Conservation (phyloP, 805 yeast species). For the Candida tammaniensis region DNA sequence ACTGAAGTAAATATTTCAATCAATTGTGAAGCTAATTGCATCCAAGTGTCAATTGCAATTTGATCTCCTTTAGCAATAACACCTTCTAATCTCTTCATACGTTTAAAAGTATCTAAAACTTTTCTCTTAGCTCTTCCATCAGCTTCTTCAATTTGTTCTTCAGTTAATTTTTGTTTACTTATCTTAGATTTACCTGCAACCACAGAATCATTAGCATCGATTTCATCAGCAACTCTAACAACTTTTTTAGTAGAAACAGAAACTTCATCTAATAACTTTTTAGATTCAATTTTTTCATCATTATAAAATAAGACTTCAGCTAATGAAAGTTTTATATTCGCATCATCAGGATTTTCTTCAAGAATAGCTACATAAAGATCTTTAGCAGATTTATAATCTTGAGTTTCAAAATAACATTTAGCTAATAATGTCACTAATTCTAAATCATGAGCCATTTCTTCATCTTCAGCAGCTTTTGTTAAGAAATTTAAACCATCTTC, state of each 20-base stretch:
- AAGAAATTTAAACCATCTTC: slow-evolving; percentile 75
- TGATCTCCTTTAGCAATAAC: slow-evolving; percentile 37
- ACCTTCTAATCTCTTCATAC: slow-evolving; percentile 50
- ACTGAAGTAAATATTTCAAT: slow-evolving; percentile 80
- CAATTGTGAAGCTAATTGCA: slow-evolving; percentile 76
- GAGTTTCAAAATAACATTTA: slow-evolving; percentile 72
- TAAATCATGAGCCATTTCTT: slow-evolving; percentile 15
- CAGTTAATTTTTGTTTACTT: slow-evolving; percentile 21
- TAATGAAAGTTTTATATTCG: slow-evolving; percentile 72
- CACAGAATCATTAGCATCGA: slow-evolving; percentile 1
- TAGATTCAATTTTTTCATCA: slow-evolving; percentile 59
- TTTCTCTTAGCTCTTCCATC: slow-evolving; percentile 58
- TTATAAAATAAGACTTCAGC: slow-evolving; percentile 78
- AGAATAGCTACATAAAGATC: slow-evolving; percentile 54
- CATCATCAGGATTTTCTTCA: slow-evolving; percentile 55
- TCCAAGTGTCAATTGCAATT: slow-evolving; percentile 76
- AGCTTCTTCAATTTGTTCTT: slow-evolving; percentile 50
- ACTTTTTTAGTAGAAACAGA: slow-evolving; percentile 4
- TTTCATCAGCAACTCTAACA: background rate
- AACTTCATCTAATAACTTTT: slow-evolving; percentile 53
- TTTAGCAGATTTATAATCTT: slow-evolving; percentile 64
- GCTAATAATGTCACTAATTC: slow-evolving; percentile 64
- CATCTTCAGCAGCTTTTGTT: slow-evolving; percentile 45
- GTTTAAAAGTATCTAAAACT: slow-evolving; percentile 53
- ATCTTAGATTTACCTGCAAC: slow-evolving; percentile 8